These are phyloP conservation scores for Rhizopogon vinicolor DNA, from an alignment of 768 basidiomycete genomes.

Conservation along the genomic window DNA sequence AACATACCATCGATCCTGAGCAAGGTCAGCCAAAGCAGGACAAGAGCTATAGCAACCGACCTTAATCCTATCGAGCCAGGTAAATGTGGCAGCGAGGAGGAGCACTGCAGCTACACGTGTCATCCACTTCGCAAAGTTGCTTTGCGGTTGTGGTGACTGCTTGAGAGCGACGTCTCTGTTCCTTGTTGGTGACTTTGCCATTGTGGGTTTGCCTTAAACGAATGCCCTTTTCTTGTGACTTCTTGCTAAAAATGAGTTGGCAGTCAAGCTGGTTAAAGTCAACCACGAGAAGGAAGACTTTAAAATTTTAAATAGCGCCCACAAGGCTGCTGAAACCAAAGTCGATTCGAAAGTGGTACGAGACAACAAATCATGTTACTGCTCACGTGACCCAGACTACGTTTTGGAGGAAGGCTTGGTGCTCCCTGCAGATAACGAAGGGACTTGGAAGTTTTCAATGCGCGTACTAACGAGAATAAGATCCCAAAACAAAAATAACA, in stretches of 20 bases:
- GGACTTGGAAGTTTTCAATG: not conserved
- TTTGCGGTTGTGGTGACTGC: not conserved
- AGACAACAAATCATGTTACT: not conserved
- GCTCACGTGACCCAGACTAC: not conserved
- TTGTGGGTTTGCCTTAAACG: not conserved
- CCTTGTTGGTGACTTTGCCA: slow-evolving; percentile 10
- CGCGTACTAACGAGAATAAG: not conserved
- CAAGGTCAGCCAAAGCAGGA: not conserved
- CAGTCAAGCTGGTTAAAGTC: not conserved
- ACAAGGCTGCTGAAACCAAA: not conserved
- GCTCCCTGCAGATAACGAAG: too few relatives aligned
- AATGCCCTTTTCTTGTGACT: too few relatives aligned
- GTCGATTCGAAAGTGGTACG: not conserved
- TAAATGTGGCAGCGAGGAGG: slow-evolving; percentile 31
- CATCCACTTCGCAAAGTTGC: slow-evolving; percentile 28
- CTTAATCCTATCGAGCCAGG: slow-evolving; percentile 61
- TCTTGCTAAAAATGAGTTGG: too few relatives aligned
- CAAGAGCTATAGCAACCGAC: slow-evolving; percentile 27
- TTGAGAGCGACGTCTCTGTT: not conserved
- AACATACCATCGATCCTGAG: slow-evolving; percentile 82
- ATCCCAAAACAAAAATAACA: slow-evolving; percentile 9
- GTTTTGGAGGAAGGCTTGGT: too few relatives aligned
- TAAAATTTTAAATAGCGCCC: not conserved
- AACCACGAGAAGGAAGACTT: too few relatives aligned
- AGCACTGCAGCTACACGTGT: slow-evolving; percentile 20